Base-by-base conservation (phyloP, 140 eudicot genomes). In the Cichorium intybus region DNA sequence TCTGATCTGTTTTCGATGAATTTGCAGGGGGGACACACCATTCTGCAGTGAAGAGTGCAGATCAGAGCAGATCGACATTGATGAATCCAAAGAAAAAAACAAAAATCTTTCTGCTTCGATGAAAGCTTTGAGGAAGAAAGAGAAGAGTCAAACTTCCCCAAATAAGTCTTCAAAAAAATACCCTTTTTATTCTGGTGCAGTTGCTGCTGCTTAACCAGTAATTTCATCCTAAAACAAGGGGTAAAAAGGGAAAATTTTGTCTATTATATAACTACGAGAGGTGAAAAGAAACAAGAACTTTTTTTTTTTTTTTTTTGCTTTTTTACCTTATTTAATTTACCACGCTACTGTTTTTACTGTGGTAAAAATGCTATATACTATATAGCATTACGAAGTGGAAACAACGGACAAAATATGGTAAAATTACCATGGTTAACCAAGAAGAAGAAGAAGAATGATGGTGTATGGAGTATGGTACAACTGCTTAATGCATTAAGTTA, bases 31-130 rank as follows among this genome's bases (percentile, higher is more conserved):
- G 17, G 94, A 88, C 65, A 85, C 89, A 31, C 96, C 96, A 57
- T 88, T 88, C 73, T 88, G 96, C 64, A 85, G 89, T 58, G 94
- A 88, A 76, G 94, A 88, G 78, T 88, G 96, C 75, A 85, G 96
- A 62, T 83, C 82, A 69, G 87, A 84, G 54, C 87, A 88, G 56
- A 88, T 88, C 43, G 94, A 88, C 70, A 75, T 56, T 17, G 96
- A 88, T 72, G 96, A 88, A 70, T 66, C 84, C 48, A 85, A 77
- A 63, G 89, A 88, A 48, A 85, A 82, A 66, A 80, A 56, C 27
- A 46, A 74, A 72, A 80, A 72, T 28, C 69, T 79, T 27, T 77
- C 84, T 43, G 78, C 80, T 27, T 78, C 90, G 27, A 73, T 62
- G 76, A 85, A 74, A 63, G 82, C 96, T 27, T 47, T 85, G 70